Evolutionary conservation across 2,329 filamentous ascomycete genomes (phyloP).

Genomic region (Cytospora piceae): DNA sequence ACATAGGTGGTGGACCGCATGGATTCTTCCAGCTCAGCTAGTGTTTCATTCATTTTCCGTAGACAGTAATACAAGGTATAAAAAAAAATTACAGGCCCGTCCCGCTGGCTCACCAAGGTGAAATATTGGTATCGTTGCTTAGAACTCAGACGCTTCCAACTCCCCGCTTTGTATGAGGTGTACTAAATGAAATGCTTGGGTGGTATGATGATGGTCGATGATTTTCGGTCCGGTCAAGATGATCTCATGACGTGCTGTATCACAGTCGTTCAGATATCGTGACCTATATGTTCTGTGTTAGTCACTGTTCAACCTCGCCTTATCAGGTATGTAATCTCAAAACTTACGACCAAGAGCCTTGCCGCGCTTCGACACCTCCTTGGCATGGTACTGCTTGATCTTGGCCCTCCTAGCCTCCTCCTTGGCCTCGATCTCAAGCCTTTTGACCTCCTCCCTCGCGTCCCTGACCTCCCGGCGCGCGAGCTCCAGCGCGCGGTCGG

Average conservation of each 20-base stretch:
- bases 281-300: constrained; percentile 11
- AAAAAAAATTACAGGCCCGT: not conserved
- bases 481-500: constrained; percentile 64
- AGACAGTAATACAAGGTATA: not conserved
- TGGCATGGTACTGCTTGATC: constrained; percentile 70
- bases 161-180: not conserved
- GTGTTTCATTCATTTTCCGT: not conserved
- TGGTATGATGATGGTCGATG: not conserved
- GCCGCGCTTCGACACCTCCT: constrained; percentile 68
- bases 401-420: constrained; percentile 67
- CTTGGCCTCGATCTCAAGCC: constrained; percentile 66
- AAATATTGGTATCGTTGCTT: not conserved
- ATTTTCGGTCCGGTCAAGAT: not conserved
- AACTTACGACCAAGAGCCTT: constrained; percentile 69
- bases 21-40: too few relatives aligned
- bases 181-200: not conserved
- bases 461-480: constrained; percentile 61
- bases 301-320: not conserved
- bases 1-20: too few relatives aligned
- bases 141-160: constrained; percentile 1
- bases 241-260: not conserved
- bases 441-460: constrained; percentile 65
- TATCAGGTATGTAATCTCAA: not conserved
- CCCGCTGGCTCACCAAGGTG: not conserved
- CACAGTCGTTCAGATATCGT: constrained; percentile 6